A percentile compares a stretch with the other conserved stretches of the same genome.
Conservation (phyloP, 1,284 basidiomycete species). For the Calocybe gambosa region DNA sequence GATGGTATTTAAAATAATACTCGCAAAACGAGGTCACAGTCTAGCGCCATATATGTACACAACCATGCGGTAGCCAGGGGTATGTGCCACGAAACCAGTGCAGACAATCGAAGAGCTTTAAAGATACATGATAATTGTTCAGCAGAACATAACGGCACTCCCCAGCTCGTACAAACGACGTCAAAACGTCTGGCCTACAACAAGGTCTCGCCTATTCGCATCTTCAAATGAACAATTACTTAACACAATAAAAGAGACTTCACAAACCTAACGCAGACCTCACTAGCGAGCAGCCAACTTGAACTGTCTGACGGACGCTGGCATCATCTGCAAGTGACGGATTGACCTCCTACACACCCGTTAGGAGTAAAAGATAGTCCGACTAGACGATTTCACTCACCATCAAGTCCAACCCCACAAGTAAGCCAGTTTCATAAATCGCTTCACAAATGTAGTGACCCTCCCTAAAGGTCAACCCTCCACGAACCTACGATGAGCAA, state of each 20-base stretch:
- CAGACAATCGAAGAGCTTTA: background rate
- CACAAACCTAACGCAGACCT: slow-evolving; percentile 82
- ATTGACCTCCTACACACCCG: slow-evolving; percentile 81
- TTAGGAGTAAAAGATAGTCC: slow-evolving; percentile 6
- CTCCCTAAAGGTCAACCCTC: slow-evolving; percentile 95
- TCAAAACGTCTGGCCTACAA: slow-evolving; percentile 19
- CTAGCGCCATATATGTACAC: background rate
- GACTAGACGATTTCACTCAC: slow-evolving; percentile 33
- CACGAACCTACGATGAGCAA: slow-evolving; percentile 59
- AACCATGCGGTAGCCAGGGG: too few species aligned
- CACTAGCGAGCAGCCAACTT: slow-evolving; percentile 90
- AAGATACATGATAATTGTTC: background rate
- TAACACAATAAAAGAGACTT: background rate
- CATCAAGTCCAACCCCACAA: slow-evolving; percentile 92
- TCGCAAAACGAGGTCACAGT: background rate
- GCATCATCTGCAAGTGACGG: slow-evolving; percentile 75
- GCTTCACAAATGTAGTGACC: slow-evolving; percentile 97
- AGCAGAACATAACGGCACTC: background rate
- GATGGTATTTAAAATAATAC: background rate
- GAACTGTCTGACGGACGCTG: slow-evolving; percentile 83
- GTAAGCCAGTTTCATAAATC: slow-evolving; percentile 86
- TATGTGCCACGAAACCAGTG: background rate
- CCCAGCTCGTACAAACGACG: background rate
- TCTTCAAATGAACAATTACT: background rate
- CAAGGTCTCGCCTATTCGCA: slow-evolving; percentile 32